Percentiles rank a stretch among this genome's conserved stretches.
phyloP scores from a whole-genome alignment of 2,329 filamentous ascomycete species.

The Stachybotrys echinatus region DNA sequence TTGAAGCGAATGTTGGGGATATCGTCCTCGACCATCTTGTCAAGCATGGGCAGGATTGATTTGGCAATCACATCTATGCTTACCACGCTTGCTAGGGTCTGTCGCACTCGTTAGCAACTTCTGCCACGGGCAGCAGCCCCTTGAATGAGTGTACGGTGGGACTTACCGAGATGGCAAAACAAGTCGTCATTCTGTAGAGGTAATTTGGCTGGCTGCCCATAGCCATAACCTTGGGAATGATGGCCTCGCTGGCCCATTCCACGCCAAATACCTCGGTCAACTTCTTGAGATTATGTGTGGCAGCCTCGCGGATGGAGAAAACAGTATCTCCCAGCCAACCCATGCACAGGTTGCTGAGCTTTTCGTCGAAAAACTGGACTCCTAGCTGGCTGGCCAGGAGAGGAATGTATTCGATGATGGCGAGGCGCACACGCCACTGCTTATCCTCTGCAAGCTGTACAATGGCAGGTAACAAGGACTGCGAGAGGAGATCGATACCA shows the following conservation, averaged over 20 bases:
- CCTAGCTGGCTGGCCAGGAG: conserved; percentile 92
- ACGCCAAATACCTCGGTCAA: conserved; percentile 97
- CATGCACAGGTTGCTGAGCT: conserved; percentile 94
- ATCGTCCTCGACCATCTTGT: conserved; percentile 87
- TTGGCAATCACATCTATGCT: conserved; percentile 89
- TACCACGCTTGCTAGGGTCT: conserved; percentile 93
- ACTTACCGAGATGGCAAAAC: conserved; percentile 95
- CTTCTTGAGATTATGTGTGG: conserved; percentile 96
- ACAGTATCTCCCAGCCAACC: conserved; percentile 97
- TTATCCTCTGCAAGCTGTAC: conserved; percentile 98
- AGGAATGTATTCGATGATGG: conserved; percentile 99
- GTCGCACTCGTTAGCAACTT: conserved; percentile 12
- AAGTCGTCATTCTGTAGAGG: conserved; percentile 99
- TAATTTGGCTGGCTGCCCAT: conserved; percentile 99
- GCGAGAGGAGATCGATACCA: conserved; percentile 92
- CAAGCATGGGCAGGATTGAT: conserved; percentile 92
- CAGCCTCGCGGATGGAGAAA: conserved; percentile 96
- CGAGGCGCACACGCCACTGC: conserved; percentile 95
- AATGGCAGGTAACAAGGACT: conserved; percentile 94
- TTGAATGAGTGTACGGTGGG: neutral
- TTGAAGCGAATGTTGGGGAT: conserved; percentile 99
- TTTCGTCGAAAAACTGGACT: conserved; percentile 97
- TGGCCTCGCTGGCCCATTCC: conserved; percentile 93
- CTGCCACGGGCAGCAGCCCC: neutral
- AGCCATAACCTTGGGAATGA: conserved; percentile 96